Evolutionary conservation across 257 asterid species (phyloP).

Genomic region (Forsythia viridissima): DNA sequence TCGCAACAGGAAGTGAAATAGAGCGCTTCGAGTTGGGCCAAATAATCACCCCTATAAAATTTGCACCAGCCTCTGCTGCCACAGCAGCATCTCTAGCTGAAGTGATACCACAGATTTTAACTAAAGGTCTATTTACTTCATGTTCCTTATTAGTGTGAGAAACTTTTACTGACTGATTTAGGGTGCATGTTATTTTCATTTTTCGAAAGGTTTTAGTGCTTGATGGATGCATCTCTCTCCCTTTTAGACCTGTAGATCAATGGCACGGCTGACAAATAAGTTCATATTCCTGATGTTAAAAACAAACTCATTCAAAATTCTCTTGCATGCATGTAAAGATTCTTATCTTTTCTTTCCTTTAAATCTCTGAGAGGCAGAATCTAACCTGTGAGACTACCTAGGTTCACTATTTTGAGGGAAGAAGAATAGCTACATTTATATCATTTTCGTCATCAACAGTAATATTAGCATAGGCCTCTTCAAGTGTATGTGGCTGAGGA

Average conservation of each 20-base stretch:
- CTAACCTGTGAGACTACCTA: not conserved
- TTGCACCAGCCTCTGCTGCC: conserved; percentile 95
- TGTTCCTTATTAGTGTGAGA: conserved; percentile 29
- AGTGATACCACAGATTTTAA: conserved; percentile 94
- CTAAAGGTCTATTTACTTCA: conserved; percentile 50
- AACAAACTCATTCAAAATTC: not conserved
- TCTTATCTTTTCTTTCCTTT: not conserved
- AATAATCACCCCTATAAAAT: conserved; percentile 87
- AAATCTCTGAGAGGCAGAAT: not conserved
- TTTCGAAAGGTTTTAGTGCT: conserved; percentile 24
- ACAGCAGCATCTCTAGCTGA: conserved; percentile 83
- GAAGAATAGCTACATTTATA: not conserved
- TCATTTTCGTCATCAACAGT: not conserved
- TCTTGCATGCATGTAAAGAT: not conserved
- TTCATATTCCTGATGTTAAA: conserved; percentile 1
- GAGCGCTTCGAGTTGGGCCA: conserved; percentile 96
- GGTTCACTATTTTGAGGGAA: not conserved
- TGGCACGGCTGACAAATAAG: conserved; percentile 8
- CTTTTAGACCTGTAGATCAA: conserved; percentile 38
- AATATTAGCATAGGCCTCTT: too few species aligned
- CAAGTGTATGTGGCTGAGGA: not conserved
- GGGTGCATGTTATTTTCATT: conserved; percentile 31
- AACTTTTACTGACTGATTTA: conserved; percentile 33
- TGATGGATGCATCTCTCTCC: conserved; percentile 28
- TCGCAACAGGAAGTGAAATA: conserved; percentile 68